Percentiles rank a stretch among this genome's conserved stretches.
These are phyloP conservation scores for Hemileccinum impolitum DNA, from an alignment of 768 basidiomycete genomes.

Conservation along the genomic window DNA sequence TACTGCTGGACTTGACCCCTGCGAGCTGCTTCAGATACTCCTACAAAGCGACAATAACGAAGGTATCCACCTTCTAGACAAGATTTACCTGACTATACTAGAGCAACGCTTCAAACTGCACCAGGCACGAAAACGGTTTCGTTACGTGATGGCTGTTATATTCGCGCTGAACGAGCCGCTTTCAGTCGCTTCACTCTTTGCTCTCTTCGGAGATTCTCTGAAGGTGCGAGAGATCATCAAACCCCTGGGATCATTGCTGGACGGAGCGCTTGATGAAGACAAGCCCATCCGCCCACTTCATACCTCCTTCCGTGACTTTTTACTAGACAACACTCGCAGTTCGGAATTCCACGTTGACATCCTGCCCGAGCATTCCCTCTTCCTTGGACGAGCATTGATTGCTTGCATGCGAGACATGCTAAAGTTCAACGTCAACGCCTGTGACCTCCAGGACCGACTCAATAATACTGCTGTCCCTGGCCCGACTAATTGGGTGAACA, in stretches of 20 bases:
- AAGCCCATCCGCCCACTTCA: conserved; percentile 1
- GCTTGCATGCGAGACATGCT: conserved; percentile 1
- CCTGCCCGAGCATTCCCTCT: not conserved
- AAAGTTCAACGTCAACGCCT: conserved; percentile 5
- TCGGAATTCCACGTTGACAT: not conserved
- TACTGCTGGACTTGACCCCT: not conserved
- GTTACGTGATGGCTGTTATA: not conserved
- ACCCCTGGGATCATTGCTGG: not conserved
- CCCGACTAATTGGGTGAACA: not conserved
- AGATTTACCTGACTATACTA: not conserved
- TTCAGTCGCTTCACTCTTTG: not conserved
- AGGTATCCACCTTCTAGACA: not conserved
- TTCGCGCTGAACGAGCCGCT: not conserved
- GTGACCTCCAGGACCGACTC: not conserved
- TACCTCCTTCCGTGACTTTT: conserved; percentile 1
- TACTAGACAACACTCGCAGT: not conserved
- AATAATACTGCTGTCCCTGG: not conserved
- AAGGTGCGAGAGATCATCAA: not conserved
- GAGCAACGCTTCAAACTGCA: no score
- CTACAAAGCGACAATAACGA: not conserved
- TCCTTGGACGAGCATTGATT: not conserved
- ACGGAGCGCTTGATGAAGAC: not conserved
- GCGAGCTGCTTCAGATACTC: not conserved
- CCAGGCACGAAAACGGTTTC: no score
- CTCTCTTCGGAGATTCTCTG: not conserved